Evolutionary conservation across 176 grass and related monocot genomes (phyloP), one percentile per base, ranked within the genome.

Genomic region (Eremochloa ophiuroides): DNA sequence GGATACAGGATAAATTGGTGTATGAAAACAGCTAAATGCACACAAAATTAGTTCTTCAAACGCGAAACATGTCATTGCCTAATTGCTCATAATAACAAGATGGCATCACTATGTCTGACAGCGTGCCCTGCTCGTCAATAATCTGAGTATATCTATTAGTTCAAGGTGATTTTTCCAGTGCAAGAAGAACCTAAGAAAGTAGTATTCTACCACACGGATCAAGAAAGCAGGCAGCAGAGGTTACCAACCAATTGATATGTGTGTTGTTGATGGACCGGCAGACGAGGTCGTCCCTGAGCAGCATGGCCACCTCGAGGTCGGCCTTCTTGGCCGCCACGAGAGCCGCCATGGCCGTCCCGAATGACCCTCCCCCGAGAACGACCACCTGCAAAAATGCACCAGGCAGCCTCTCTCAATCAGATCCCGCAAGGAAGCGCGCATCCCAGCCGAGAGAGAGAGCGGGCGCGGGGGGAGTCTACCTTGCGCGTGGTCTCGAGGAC

Each of bases 271-370:
- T 94, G 55, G 85, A 88, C 55, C 63, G 90, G 76, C 92, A 97
- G 81, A 97, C 64, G n/a, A 66, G 33, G 71, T 85, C 81, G 34
- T 98, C 95, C 15, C 92, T 62, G 63, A 98, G 85, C 29, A 98
- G 92, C 95, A 98, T 91, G 3, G 80, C 38, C 30, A 98, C 90
- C 66, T 92, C 84, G 53, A 98, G 85, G 23, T 87, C 81, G 1
- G 90, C 73, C 84, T 93, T 94, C 75, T 92, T 98, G 81, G 83
- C 71, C 7, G 95, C 92, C 53, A 94, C 53, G 30, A 94, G 92
- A 25, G 84, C 92, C 3, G 90, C 95, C 92, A 98, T 94, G 8
- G 92, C 88, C 33, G 92, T 98, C 70, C 92, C 95, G 42, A 98
- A 98, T 8, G 90, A 98, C 14, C 95, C 95, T 0, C 90, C 95